Base-by-base conservation (phyloP, 306 rosid genomes). In the Sicyos edulis region DNA sequence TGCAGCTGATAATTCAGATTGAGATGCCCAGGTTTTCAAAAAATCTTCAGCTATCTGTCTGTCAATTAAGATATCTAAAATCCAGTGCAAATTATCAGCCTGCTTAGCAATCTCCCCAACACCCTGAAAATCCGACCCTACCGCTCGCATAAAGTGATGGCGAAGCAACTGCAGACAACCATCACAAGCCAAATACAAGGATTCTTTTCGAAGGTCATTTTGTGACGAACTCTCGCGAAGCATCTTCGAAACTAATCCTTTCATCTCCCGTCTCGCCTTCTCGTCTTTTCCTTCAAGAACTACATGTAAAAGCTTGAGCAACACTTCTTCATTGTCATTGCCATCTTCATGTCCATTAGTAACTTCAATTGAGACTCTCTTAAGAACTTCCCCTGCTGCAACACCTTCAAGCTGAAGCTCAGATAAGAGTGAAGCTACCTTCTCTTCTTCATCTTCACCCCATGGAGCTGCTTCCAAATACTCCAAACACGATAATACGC, bases 251-350 rank as follows among this genome's bases (percentile, higher is more conserved):
- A 95, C 97, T 54, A 95, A 86, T 32, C 89, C 89, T 74, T 95
- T 95, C 99, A 91, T 95, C 78, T 95, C 97, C 0, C 97, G 85
- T 79, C 95, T 86, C 0, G 99, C 99, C 77, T 95, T 95, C 80
- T 95, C 99, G 42, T 95, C 99, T 84, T 91, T 95, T 7, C 99
- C 99, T 84, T 95, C 99, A 72, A 95, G 97, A 78, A 95, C 99
- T 16, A 95, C 96, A 70, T 82, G 89, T 29, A 95, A 79, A 75
- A 95, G 97, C 78, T 91, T 95, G n/a, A 91, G 84, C 59, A 95
- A 78, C 54, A 91, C 91, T 81, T 86, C 96, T 74, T 95, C 97
- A 29, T 89, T 95, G 75, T 88, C 96, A 75, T 75, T 86, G 54
- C 82, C 86, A 77, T 91, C 96, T 73, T 89, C 95, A 56, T 77